Base-by-base conservation (phyloP, 108 stramenopile species). In the Skeletonema menzelii region DNA sequence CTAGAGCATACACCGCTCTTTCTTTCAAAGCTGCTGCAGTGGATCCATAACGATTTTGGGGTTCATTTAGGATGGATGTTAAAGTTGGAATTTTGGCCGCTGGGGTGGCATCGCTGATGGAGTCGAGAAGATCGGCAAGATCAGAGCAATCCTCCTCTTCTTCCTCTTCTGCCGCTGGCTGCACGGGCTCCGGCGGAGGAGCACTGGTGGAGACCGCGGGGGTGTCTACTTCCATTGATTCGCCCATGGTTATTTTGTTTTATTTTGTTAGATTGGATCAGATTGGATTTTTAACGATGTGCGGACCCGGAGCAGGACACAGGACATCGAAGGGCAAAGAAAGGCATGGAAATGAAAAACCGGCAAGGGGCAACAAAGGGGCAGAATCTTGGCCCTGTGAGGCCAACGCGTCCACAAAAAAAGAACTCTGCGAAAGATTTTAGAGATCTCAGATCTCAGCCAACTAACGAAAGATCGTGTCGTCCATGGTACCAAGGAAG, bases 1-100 rank as follows among this genome's bases (percentile, higher is more conserved):
- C 94, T 35, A 98, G 82, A 15, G 89, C 89, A 77, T 97, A 97
- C 15, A 98, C 85, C 47, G 95, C 91, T 42, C 92, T 86, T 80
- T 98, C 98, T 74, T 97, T 96, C 71, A 91, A 67, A 61, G 86
- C 82, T 2, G 79, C 84, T n/a, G 93, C 90, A 67, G 82, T 87
- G 40, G 88, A 88, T 15, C 93, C 90, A 47, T 65, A 85, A 44
- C 77, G 76, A 35, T 88, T 79, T 30, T 70, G 53, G 58, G 86
- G 73, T 31, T 88, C 86, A 55, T 77, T 75, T 35, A 91, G 75
- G 44, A 94, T 76, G 44, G 86, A 73, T 27, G 75, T 65, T 14
- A 94, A 65, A 28, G 87, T 31, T 15, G 85, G 46, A 47, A 94
- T 82, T 53, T 77, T 55, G 57, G 78, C 79, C 64, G 73, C 46